These are phyloP conservation scores for Citrullus colocynthis DNA, from an alignment of 306 rosid genomes.

Conservation along the genomic window DNA sequence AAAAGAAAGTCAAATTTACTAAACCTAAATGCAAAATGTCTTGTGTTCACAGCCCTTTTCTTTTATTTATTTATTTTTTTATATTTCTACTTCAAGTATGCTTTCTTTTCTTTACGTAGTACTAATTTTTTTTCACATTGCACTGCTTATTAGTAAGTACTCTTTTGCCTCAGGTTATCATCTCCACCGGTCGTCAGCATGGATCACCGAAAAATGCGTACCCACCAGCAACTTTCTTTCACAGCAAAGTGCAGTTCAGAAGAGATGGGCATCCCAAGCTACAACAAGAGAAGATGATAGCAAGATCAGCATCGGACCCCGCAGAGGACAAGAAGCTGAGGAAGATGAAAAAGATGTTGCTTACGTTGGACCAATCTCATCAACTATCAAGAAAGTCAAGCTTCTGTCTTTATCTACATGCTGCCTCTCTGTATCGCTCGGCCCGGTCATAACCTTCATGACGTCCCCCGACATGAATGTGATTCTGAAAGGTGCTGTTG, in stretches of 20 bases:
- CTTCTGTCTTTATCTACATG: slow-evolving; percentile 89
- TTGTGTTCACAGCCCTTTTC: no score
- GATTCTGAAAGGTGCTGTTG: slow-evolving; percentile 84
- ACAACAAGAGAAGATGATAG: slow-evolving; percentile 39
- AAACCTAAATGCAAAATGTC: no score
- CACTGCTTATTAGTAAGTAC: neutral
- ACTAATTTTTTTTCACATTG: no score
- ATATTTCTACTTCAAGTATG: no score
- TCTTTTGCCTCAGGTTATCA: slow-evolving; percentile 38
- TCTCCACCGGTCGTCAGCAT: slow-evolving; percentile 24
- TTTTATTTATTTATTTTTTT: no score
- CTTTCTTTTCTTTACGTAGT: no score
- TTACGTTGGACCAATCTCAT: slow-evolving; percentile 74
- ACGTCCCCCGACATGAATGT: slow-evolving; percentile 86
- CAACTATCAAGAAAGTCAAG: slow-evolving; percentile 75
- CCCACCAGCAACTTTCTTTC: slow-evolving; percentile 13
- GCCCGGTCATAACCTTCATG: slow-evolving; percentile 92
- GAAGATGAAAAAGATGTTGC: slow-evolving; percentile 50
- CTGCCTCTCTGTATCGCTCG: slow-evolving; percentile 82
- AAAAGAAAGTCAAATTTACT: no score
- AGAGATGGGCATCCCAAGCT: slow-evolving; percentile 64
- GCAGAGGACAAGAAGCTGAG: slow-evolving; percentile 21
- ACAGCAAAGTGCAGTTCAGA: slow-evolving; percentile 26
- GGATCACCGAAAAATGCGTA: slow-evolving; percentile 11
- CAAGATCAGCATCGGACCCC: slow-evolving; percentile 86